phyloP scores from a whole-genome alignment of 2,329 filamentous ascomycete species.

The Curvularia spicifera region DNA sequence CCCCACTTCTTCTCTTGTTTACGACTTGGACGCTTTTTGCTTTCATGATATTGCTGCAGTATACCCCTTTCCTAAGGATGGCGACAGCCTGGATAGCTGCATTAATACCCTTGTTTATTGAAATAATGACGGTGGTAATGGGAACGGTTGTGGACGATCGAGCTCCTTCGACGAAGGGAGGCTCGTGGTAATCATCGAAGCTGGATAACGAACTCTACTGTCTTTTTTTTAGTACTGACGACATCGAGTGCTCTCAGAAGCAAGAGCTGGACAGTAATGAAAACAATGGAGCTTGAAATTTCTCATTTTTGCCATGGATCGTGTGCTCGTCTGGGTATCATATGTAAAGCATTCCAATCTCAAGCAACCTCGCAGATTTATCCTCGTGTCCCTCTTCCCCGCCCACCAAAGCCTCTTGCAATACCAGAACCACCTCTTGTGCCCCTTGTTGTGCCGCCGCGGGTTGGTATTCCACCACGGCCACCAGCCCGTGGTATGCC shows the following conservation, averaged over 20 bases:
- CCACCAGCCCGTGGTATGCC: slow-evolving; percentile 46
- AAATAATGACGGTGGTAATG: slow-evolving; percentile 7
- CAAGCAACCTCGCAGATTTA: slow-evolving; percentile 1
- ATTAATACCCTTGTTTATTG: slow-evolving; percentile 20
- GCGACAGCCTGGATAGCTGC: slow-evolving; percentile 35
- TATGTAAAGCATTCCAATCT: neutral
- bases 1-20: slow-evolving; percentile 20
- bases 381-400: slow-evolving; percentile 41
- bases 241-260: neutral
- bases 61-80: slow-evolving; percentile 37
- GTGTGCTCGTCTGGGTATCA: slow-evolving; percentile 12
- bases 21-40: slow-evolving; percentile 20
- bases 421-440: slow-evolving; percentile 48
- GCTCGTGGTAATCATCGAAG: neutral
- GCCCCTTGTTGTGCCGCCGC: slow-evolving; percentile 42
- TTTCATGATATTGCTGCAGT: slow-evolving; percentile 28
- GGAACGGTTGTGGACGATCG: neutral
- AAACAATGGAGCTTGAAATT: slow-evolving; percentile 5
- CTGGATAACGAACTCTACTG: neutral
- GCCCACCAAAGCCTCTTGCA: slow-evolving; percentile 42
- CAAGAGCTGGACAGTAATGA: neutral
- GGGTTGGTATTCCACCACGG: slow-evolving; percentile 43
- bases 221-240: neutral
- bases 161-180: neutral
- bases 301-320: neutral